phyloP scores from a whole-genome alignment of 2,329 filamentous ascomycete genomes.

The Fusarium duplospermum region DNA sequence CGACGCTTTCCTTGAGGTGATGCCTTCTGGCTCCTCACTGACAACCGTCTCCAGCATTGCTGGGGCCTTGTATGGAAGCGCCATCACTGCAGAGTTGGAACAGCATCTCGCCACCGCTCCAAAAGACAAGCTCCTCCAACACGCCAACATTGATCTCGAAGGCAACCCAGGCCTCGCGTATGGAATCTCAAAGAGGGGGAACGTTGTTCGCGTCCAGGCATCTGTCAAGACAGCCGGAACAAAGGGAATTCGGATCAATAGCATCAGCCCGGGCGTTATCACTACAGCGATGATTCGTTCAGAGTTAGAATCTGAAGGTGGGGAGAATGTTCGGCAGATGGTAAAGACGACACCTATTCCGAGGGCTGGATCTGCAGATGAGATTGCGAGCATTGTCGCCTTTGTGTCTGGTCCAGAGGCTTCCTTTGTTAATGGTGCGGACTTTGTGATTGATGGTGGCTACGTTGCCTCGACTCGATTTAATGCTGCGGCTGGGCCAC shows the following conservation, averaged over 20 bases:
- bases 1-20: conserved; percentile 4
- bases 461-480: not conserved
- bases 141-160: not conserved
- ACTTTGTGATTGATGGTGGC: conserved; percentile 4
- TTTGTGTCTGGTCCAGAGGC: conserved; percentile 3
- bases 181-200: conserved; percentile 5
- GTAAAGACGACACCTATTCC: not conserved
- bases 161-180: not conserved
- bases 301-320: not conserved
- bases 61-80: not conserved
- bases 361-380: not conserved
- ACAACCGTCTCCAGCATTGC: not conserved
- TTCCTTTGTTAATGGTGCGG: not conserved
- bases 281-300: not conserved
- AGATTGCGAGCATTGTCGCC: conserved; percentile 6
- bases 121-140: not conserved
- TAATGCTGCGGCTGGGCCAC: not conserved
- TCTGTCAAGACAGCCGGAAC: not conserved
- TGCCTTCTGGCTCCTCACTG: not conserved
- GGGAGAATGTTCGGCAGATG: not conserved
- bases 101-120: not conserved
- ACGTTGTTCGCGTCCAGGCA: conserved; percentile 1
- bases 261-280: not conserved
- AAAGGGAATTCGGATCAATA: conserved; percentile 1
- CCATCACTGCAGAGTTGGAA: not conserved